These are phyloP conservation scores for Hortaea werneckii DNA, from an alignment of 2,329 filamentous ascomycete genomes.

Conservation along the genomic window DNA sequence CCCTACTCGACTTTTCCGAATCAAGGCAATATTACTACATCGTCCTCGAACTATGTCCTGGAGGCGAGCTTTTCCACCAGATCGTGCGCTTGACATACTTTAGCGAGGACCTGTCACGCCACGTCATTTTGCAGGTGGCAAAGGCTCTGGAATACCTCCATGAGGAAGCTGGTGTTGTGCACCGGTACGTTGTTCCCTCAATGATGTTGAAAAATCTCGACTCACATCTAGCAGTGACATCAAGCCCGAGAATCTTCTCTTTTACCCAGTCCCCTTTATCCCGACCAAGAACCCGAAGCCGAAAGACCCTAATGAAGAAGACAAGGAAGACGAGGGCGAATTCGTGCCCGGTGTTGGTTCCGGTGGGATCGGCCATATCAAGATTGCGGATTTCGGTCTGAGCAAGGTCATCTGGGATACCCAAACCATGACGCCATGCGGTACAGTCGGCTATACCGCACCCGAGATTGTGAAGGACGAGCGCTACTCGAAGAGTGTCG, in stretches of 20 bases:
- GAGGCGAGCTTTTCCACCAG: constrained; percentile 95
- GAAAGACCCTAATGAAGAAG: constrained; percentile 78
- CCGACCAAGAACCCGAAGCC: constrained; percentile 74
- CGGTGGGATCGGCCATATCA: constrained; percentile 88
- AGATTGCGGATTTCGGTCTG: constrained; percentile 95
- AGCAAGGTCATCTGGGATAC: constrained; percentile 98
- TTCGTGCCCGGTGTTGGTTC: constrained; percentile 72
- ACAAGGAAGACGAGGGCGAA: constrained; percentile 94
- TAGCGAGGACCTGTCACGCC: constrained; percentile 86
- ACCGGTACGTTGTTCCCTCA: constrained; percentile 54
- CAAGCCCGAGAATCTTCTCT: constrained; percentile 95
- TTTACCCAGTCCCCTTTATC: constrained; percentile 73
- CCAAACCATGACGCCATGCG: constrained; percentile 98
- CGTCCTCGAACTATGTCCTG: constrained; percentile 85
- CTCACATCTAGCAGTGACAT: constrained; percentile 62
- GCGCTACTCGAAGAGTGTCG: constrained; percentile 94
- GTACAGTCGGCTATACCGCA: constrained; percentile 94
- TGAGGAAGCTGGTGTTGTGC: constrained; percentile 88
- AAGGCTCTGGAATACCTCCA: constrained; percentile 88
- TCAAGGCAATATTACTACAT: constrained; percentile 96
- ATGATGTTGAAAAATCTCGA: neutral
- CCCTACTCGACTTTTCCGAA: constrained; percentile 86
- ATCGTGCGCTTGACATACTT: constrained; percentile 98
- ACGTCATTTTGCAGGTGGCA: constrained; percentile 93
- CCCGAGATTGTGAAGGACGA: constrained; percentile 99